Evolutionary conservation across 2,329 filamentous ascomycete genomes (phyloP), one percentile per base, ranked within the genome.

Genomic region (Neofusicoccum ribis): DNA sequence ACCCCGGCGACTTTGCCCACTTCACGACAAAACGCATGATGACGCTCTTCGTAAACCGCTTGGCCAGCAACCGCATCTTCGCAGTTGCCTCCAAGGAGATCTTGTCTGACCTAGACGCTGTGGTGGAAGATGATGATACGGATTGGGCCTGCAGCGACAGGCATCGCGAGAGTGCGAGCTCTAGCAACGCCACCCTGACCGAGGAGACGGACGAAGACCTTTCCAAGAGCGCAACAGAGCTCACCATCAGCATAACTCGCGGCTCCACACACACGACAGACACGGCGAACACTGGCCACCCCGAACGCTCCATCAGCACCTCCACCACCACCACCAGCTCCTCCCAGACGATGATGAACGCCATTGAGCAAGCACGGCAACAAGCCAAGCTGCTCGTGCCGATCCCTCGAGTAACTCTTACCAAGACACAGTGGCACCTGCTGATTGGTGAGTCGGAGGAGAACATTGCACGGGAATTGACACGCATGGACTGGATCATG

Each of bases 401-500:
- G 0, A 86, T 86, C 46, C 86, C 88, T 0, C 88, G 85, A 43
- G 81, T 90, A 62, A 85, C 88, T 1, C 85, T 97, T 67, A 91
- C 89, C 70, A 98, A 98, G 77, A 83, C 89, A 47, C 91, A 95
- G 67, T 99, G 95, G 83, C 92, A 93, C 69, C 88, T 90, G 60
- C 91, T 98, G 69, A 96, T 98, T 89, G 91, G 91, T 41, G 89
- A 90, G 27, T 85, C 91, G 1, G 90, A 96, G 62, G 91, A 96
- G 67, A 87, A 92, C 56, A 89, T 98, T 69, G 94, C 94, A 15
- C 89, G 90, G 66, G 95, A 99, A 77, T 85, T 99, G 72, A 98
- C 95, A 3, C 86, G 94, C 67, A 96, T 99, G 64, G 95, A 99
- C 79, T 98, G 94, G 94, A 89, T 96, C 76, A 95, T 98, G 90